Percentiles rank a stretch among this genome's conserved stretches.
These are phyloP conservation scores for Leishmania mexicana DNA, from an alignment of 208 protist genomes.

Conservation along the genomic window DNA sequence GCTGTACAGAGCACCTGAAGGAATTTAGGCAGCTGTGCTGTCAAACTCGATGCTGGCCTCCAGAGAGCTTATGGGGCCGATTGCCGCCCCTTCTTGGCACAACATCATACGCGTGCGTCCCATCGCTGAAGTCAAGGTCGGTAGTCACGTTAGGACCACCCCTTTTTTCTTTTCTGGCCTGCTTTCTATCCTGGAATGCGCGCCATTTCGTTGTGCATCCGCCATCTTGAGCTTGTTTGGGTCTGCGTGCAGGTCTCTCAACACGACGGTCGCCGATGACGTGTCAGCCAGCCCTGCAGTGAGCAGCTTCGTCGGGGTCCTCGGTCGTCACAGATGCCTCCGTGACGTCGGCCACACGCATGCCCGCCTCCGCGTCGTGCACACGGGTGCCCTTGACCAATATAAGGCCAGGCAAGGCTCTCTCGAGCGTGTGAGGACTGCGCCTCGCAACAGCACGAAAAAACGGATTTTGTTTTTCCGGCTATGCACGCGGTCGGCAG, in stretches of 20 bases:
- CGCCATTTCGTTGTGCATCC: background rate
- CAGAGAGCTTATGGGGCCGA: background rate
- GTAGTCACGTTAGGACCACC: too few species aligned
- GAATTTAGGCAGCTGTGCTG: background rate
- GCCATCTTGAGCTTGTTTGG: background rate
- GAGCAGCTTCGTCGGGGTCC: background rate
- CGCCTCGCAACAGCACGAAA: background rate
- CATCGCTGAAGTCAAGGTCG: background rate
- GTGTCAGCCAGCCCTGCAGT: background rate
- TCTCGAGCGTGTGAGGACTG: background rate
- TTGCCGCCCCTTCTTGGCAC: background rate
- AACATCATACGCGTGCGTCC: background rate
- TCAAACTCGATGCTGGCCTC: background rate
- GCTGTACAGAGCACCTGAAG: too few species aligned
- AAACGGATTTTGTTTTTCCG: background rate
- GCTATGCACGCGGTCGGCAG: background rate
- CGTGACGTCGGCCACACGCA: background rate
- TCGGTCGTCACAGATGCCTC: background rate
- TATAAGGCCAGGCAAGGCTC: background rate
- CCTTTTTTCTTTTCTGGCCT: background rate
- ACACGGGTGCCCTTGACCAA: background rate
- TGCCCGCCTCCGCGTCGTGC: background rate
- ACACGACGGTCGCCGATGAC: background rate
- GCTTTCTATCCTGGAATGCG: background rate
- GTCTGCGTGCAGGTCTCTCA: background rate